Conservation (phyloP, 2,329 filamentous ascomycete genomes). For the Herpotrichia juniperi region DNA sequence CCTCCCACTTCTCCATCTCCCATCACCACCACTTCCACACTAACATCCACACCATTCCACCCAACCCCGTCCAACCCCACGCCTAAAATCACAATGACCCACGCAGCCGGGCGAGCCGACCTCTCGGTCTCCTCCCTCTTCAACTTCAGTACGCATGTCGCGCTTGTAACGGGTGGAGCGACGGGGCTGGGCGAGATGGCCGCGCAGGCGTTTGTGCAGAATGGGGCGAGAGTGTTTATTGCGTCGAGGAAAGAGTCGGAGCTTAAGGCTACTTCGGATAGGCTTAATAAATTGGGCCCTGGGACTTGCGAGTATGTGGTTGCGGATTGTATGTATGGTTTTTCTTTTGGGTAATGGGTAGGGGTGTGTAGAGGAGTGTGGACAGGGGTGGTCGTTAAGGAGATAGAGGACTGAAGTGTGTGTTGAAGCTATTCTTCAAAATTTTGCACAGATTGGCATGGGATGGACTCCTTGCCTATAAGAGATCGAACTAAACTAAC, state of each 20-base stretch:
- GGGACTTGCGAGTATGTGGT: constrained; percentile 58
- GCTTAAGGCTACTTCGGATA: constrained; percentile 52
- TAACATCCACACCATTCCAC: background rate
- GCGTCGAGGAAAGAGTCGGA: constrained; percentile 60
- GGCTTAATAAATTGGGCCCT: constrained; percentile 59
- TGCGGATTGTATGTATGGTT: too few species aligned
- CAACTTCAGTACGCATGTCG: constrained; percentile 46
- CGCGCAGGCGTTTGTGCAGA: constrained; percentile 59
- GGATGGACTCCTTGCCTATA: too few species aligned
- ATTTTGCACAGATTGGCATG: too few species aligned
- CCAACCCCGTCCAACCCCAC: constrained; percentile 3
- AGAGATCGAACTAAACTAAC: too few species aligned
- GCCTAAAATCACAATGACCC: constrained; percentile 28
- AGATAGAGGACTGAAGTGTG: background rate
- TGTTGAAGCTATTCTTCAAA: too few species aligned
- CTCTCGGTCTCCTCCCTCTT: constrained; percentile 42
- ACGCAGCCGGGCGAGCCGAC: constrained; percentile 38
- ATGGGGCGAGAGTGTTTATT: constrained; percentile 60
- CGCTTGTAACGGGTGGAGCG: constrained; percentile 58
- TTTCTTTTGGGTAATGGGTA: constrained; percentile 60
- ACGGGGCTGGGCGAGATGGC: constrained; percentile 62
- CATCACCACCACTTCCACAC: background rate
- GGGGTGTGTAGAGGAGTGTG: constrained; percentile 56
- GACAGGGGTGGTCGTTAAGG: constrained; percentile 54
- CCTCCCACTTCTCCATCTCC: background rate